A percentile compares a stretch with the other conserved stretches of the same genome.
Evolutionary conservation across 2,329 filamentous ascomycete species (phyloP).

Genomic region (Aspergillus pseudoglaucus): DNA sequence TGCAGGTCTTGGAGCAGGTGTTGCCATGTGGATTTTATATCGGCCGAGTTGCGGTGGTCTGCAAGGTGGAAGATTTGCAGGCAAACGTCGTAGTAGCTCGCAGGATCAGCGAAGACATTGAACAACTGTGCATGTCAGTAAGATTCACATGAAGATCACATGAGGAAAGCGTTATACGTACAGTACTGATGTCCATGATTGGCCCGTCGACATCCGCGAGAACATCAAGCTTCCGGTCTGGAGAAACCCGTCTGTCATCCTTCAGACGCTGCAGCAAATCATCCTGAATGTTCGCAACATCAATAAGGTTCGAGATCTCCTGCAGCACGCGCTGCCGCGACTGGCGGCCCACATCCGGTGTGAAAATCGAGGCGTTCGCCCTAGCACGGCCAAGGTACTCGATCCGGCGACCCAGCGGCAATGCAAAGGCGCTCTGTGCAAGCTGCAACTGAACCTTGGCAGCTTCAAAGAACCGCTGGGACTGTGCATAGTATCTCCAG

Average conservation of each 20-base stretch:
- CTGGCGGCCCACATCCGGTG: constrained; percentile 68
- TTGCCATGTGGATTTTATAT: constrained; percentile 79
- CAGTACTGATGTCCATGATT: constrained; percentile 68
- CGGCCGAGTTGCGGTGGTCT: constrained; percentile 79
- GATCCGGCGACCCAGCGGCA: constrained; percentile 79
- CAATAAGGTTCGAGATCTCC: constrained; percentile 76
- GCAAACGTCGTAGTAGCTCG: constrained; percentile 88
- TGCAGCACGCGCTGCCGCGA: constrained; percentile 79
- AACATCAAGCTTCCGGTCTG: constrained; percentile 59
- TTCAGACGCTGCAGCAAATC: constrained; percentile 75
- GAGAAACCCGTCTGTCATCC: constrained; percentile 62
- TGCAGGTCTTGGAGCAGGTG: constrained; percentile 71
- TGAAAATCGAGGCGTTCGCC: constrained; percentile 81
- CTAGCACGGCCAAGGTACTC: constrained; percentile 85
- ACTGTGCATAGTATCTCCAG: constrained; percentile 86
- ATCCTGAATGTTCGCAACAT: constrained; percentile 91
- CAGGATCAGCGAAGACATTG: constrained; percentile 84
- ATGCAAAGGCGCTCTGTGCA: constrained; percentile 71
- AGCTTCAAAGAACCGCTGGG: constrained; percentile 75
- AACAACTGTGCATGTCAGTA: constrained; percentile 59
- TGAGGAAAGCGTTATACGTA: constrained; percentile 39
- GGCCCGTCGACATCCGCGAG: constrained; percentile 66
- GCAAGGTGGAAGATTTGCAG: constrained; percentile 87
- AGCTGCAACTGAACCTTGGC: constrained; percentile 79
- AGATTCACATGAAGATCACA: constrained; percentile 8